Evolutionary conservation across 129 eudicot genomes (phyloP), one percentile per base, ranked within the genome.

Genomic region (Helichrysum umbraculigerum): DNA sequence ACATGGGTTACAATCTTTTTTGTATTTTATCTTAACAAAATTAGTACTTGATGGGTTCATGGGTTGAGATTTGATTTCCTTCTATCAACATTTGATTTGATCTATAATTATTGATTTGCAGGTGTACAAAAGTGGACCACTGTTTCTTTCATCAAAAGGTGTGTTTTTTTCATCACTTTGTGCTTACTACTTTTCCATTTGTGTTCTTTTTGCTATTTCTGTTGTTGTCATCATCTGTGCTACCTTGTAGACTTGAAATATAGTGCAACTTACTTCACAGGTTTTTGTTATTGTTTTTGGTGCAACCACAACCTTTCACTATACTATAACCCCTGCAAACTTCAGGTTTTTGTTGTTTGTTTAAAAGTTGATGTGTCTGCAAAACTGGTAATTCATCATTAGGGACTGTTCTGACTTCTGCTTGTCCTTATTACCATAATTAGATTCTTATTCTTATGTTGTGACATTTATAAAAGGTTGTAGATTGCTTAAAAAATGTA

Each of bases 101-200:
- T 81, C 63, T 78, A 35, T 79, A 67, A 73, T 81, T 77, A 80
- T 71, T 64, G 68, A 30, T 77, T 63, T 85, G 88, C 97, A 93
- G 98, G 91, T 93, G 54, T 88, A 83, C 82, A 93, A 90, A 82
- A 88, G 90, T 79, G 98, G 97, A 47, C 91, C 96, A 60, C 76
- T 93, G 61, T 93, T 90, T 84, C 82, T 93, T 74, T 88, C 98
- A 80, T 93, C 98, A 76, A 93, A 83, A 88, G 98, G 97, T 93
- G 66, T 73, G 88, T 64, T 78, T 20, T 74, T 50, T 84, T 78
- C 71, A 73, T 66, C 62, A 80, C 54, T 47, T 56, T 56, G 52
- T 39, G 52, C 19, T 70, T 72, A 63, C 78, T 22, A 34, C 21
- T 64, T 25, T 17, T 65, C 78, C 76, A 28, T 7, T 78, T 35